Evolutionary conservation across 768 basidiomycete species (phyloP), one percentile per base, ranked within the genome.

Genomic region (Sarcodon sp.): DNA sequence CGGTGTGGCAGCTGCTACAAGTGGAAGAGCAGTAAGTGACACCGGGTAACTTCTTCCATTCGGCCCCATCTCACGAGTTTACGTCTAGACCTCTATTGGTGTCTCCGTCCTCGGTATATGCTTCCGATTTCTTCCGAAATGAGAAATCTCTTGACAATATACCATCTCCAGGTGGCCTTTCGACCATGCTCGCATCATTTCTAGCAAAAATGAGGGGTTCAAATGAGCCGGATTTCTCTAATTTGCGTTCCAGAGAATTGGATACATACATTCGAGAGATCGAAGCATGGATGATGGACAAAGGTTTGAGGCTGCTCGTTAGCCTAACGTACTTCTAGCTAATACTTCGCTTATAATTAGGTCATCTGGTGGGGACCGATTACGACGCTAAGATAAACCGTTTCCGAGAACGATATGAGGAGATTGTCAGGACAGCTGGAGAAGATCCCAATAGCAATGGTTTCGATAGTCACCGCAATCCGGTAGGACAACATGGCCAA

Each of bases 101-200:
- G 39, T 71, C 33, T 61, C 75, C 21, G 4, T 27, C 21, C 21
- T 27, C 21, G 21, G 21, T 27, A 27, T 27, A 27, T 27, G 21
- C 21, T 27, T 27, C 21, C 21, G 21, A 27, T 27, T 4, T 27
- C 21, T 27, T 2, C 2, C 21, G 4, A 27, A 27, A 27, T 27
- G 21, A 3, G 21, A 27, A 4, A 27, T 27, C 21, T 3, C 21
- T 4, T 27, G 4, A 27, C 21, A 27, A 27, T 27, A 4, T 27
- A 27, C 21, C 21, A 27, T 27, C 21, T 27, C 4, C 21, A 34
- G 73, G 85, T 33, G 83, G 77, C n/a, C 49, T 81, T 9, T 61
- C 83, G 3, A 87, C 84, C 0, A 16, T 86, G 15, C 71, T 80
- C 11, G 83, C 84, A 13, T 80, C 83, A 1, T 87, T 81, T 60